Base-by-base conservation (phyloP, 1,284 basidiomycete species). In the Ceratobasidium sp. region DNA sequence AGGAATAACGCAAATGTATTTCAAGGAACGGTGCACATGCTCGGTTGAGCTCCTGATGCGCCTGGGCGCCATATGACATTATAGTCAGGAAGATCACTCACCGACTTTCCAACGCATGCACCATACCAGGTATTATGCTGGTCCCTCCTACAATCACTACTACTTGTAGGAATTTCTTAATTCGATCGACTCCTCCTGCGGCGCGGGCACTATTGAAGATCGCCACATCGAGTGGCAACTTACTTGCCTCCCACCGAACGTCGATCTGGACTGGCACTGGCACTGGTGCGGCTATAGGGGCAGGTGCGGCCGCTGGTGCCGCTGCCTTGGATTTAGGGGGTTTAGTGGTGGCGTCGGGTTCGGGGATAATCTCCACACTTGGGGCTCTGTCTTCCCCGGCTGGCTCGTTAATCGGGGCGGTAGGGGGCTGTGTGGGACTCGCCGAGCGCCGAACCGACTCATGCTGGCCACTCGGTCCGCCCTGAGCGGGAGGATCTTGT, bases 181-280 rank as follows among this genome's bases (percentile, higher is more conserved):
- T 88, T 78, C 92, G 91, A 66, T 96, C 93, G 74, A 97, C 93
- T 1, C 88, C 88, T 0, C 90, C 91, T 0, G 87, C 88, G 1
- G 91, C 88, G 8, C 93, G 83, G 16, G 95, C 87, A 69, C 91
- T 91, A 73, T 96, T 94, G 77, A 94, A 93, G 71, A 98, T 91
- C 1, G 95, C 97, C 11, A 93, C 90, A 75, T 99, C 97, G 62
- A 99, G 82, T 0, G 96, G 93, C 44, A 96, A 83, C 77, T 95
- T 94, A 77, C 89, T 88, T 29, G 96, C 90, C 79, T 98, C 95
- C 73, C 84, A 87, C 67, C 82, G 82, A 5, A 95, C 84, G 76
- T 95, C 93, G 74, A 94, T 87, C 54, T 36, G 33, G 33, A 36
- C 33, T 11, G 33, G 33, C 5, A 36, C 33, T 11, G 33, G 33